phyloP scores from a whole-genome alignment of 371 early-diverging fungal species.

The Mucor indicus region DNA sequence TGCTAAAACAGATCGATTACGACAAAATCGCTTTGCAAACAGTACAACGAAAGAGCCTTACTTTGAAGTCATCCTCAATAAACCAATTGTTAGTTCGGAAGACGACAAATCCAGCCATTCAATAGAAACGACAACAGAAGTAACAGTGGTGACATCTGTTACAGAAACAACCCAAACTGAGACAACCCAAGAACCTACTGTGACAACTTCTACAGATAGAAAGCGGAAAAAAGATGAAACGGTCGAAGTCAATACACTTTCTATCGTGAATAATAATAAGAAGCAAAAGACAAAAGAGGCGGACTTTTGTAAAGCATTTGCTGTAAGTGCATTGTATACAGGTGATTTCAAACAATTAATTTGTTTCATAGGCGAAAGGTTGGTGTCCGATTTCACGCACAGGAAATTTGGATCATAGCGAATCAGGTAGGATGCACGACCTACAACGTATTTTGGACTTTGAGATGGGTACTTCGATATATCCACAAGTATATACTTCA shows the following conservation, averaged over 20 bases:
- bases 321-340: conserved; percentile 44
- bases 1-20: conserved; percentile 57
- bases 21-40: neutral
- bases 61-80: conserved; percentile 7
- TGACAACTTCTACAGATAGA: neutral
- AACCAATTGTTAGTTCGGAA: neutral
- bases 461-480: conserved; percentile 7
- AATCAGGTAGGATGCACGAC: conserved; percentile 1
- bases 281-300: neutral
- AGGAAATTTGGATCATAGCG: neutral
- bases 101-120: too few species aligned
- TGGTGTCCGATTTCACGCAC: neutral
- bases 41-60: conserved; percentile 1
- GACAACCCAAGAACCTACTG: neutral
- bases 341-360: neutral
- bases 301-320: conserved; percentile 64
- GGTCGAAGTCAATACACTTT: neutral
- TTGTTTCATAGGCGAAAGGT: conserved; percentile 7
- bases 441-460: conserved; percentile 7
- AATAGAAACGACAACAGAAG: too few species aligned
- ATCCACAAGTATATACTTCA: conserved; percentile 2
- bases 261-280: neutral
- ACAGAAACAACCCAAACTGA: too few species aligned
- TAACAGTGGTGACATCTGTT: too few species aligned
- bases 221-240: neutral